Conservation (phyloP, 1,139 yeast species). For the Hyphopichia khmerensis region DNA sequence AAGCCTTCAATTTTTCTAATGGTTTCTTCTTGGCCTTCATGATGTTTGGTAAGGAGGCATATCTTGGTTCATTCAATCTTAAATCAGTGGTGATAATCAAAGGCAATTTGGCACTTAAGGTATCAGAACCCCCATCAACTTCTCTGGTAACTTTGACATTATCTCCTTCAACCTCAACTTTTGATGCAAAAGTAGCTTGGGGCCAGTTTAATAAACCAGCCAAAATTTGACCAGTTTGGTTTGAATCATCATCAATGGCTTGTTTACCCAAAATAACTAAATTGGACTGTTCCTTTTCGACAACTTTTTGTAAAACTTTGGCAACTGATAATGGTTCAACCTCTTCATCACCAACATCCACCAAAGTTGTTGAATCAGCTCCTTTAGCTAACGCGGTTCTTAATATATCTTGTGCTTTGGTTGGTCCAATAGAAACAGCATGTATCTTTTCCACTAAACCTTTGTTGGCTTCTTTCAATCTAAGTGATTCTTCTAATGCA, state of each 20-base stretch:
- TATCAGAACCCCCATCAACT: constrained; percentile 92
- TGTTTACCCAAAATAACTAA: constrained; percentile 90
- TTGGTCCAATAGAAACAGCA: constrained; percentile 89
- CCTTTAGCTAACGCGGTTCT: constrained; percentile 94
- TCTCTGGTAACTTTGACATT: constrained; percentile 80
- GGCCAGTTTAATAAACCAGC: constrained; percentile 97
- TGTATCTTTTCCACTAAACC: constrained; percentile 79
- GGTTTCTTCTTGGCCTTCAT: constrained; percentile 99
- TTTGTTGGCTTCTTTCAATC: constrained; percentile 67
- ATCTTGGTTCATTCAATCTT: constrained; percentile 91
- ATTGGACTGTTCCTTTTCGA: constrained; percentile 69
- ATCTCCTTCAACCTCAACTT: constrained; percentile 66
- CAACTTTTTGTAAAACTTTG: constrained; percentile 73
- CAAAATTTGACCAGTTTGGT: constrained; percentile 96
- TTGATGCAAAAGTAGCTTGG: constrained; percentile 94
- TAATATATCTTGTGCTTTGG: constrained; percentile 83
- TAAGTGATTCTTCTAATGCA: constrained; percentile 89
- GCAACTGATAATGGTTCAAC: constrained; percentile 93
- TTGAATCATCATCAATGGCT: constrained; percentile 92
- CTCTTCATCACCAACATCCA: constrained; percentile 71
- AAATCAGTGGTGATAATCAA: constrained; percentile 88
- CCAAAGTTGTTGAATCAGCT: constrained; percentile 78
- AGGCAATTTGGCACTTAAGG: constrained; percentile 76
- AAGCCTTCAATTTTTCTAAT: constrained; percentile 63
- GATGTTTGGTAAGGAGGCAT: constrained; percentile 88